These are phyloP conservation scores for Tetradesmus lagerheimii DNA, from an alignment of 139 green algal species.

Conservation along the genomic window DNA sequence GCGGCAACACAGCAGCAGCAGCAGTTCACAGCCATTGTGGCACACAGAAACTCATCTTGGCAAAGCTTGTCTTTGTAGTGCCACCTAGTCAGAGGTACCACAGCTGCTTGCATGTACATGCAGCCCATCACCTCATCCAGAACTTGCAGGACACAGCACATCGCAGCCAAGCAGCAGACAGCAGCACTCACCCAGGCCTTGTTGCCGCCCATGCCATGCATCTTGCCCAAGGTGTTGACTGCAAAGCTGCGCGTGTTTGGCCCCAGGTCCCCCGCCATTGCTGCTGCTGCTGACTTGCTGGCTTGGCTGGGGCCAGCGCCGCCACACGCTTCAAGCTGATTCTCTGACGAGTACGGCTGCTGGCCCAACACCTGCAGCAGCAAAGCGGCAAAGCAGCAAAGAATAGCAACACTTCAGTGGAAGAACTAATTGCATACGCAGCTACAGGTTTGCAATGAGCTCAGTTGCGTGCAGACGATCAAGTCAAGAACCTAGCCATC, in stretches of 20 bases:
- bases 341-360: slow-evolving; percentile 33
- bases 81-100: background rate
- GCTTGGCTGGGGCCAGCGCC: slow-evolving; percentile 9
- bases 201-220: slow-evolving; percentile 39
- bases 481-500: too few species aligned
- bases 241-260: slow-evolving; percentile 8
- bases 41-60: background rate
- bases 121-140: background rate
- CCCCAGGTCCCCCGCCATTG: background rate
- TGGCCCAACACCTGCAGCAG: slow-evolving; percentile 24
- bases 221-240: slow-evolving; percentile 36
- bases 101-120: background rate
- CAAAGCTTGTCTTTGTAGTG: background rate
- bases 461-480: too few species aligned
- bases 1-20: slow-evolving; percentile 8
- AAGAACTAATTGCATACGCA: too few species aligned
- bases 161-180: too few species aligned
- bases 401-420: background rate
- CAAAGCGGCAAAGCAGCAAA: too few species aligned
- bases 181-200: slow-evolving; percentile 33
- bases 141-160: background rate
- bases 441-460: too few species aligned
- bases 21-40: background rate
- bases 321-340: slow-evolving; percentile 9
- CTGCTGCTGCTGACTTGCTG: slow-evolving; percentile 28